Conservation (phyloP, 305 asterid species). For the Fraxinus dipetala region DNA sequence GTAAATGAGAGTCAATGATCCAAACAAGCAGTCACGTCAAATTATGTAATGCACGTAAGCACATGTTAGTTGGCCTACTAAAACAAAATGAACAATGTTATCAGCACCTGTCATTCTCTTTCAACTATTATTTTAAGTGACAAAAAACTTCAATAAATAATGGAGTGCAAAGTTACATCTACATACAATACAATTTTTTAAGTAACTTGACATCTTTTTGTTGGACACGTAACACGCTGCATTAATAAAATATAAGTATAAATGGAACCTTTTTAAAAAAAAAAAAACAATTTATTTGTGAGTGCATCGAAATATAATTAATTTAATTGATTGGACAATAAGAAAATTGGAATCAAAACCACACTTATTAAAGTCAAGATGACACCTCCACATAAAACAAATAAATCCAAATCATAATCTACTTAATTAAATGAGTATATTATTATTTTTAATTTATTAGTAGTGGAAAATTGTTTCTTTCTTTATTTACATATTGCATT, state of each 20-base stretch:
- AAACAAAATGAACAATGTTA: neutral
- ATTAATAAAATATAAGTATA: neutral
- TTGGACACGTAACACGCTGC: neutral
- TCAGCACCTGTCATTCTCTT: neutral
- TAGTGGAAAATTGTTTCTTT: neutral
- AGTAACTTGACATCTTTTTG: neutral
- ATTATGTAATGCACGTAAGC: neutral
- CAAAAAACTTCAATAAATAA: no score
- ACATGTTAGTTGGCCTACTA: neutral
- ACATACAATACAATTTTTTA: no score
- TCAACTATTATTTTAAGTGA: neutral
- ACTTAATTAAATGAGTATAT: neutral
- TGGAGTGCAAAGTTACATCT: neutral
- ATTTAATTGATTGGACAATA: no score
- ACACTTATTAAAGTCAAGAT: neutral
- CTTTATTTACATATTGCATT: neutral
- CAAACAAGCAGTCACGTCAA: neutral
- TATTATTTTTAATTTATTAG: neutral
- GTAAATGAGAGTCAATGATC: neutral
- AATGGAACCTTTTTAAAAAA: neutral
- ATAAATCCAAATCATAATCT: neutral
- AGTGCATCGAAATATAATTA: no score
- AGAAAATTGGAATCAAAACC: neutral
- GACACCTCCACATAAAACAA: neutral
- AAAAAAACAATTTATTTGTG: no score